These are phyloP conservation scores for Sporormia fimetaria DNA, from an alignment of 495 filamentous ascomycete genomes.

Conservation along the genomic window DNA sequence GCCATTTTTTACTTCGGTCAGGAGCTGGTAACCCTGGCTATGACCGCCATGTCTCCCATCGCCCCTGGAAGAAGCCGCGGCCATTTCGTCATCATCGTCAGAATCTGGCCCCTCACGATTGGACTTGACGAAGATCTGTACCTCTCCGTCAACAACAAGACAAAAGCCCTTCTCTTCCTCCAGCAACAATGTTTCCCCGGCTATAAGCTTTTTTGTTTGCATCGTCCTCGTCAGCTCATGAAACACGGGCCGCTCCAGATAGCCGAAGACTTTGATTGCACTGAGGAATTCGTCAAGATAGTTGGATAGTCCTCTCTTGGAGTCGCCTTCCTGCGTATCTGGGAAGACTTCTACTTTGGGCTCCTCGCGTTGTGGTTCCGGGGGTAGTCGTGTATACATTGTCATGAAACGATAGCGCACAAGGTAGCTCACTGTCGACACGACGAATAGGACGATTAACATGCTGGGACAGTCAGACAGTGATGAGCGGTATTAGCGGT, in stretches of 20 bases:
- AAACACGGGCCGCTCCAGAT: constrained; percentile 90
- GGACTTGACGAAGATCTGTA: constrained; percentile 97
- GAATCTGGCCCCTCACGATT: constrained; percentile 43
- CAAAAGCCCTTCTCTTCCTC: constrained; percentile 98
- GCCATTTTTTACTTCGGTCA: constrained; percentile 96
- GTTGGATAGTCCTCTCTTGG: constrained; percentile 80
- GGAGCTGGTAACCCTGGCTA: constrained; percentile 74
- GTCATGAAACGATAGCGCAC: constrained; percentile 89
- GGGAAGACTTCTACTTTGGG: constrained; percentile 91
- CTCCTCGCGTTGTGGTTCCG: constrained; percentile 91
- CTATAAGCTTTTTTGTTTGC: constrained; percentile 93
- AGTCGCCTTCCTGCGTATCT: constrained; percentile 77
- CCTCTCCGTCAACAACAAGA: constrained; percentile 88
- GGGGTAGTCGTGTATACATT: constrained; percentile 86
- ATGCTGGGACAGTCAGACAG: constrained; percentile 14
- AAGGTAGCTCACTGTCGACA: constrained; percentile 78
- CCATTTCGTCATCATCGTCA: constrained; percentile 29
- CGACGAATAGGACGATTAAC: constrained; percentile 53
- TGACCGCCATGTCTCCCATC: constrained; percentile 48
- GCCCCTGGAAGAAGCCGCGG: constrained; percentile 47
- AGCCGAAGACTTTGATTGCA: constrained; percentile 99
- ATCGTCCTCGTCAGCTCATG: constrained; percentile 95
- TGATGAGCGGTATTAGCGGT: background rate
- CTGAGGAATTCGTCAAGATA: constrained; percentile 97
- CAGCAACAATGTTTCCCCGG: constrained; percentile 84